Percentiles rank a stretch among this genome's conserved stretches.
These are phyloP conservation scores for Rhizopogon vesiculosus DNA, from an alignment of 768 basidiomycete genomes.

Conservation along the genomic window DNA sequence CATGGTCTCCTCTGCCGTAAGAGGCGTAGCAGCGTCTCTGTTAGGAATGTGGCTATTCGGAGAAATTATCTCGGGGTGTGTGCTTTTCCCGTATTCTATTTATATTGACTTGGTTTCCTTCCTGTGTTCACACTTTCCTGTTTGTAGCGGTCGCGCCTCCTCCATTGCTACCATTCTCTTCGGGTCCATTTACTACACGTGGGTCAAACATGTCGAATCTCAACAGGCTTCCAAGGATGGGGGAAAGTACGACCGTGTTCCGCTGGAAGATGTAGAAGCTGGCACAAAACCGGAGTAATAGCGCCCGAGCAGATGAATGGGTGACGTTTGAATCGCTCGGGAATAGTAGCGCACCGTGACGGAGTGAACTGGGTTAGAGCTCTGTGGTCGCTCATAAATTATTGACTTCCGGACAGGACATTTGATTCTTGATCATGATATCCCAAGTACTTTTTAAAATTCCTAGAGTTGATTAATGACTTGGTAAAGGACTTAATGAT, in stretches of 20 bases:
- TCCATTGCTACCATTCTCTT: conserved; percentile 78
- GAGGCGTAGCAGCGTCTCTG: conserved; percentile 88
- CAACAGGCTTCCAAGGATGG: conserved; percentile 29
- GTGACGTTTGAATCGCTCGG: no score
- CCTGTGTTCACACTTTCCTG: neutral
- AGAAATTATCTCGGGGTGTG: conserved; percentile 77
- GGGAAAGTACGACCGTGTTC: conserved; percentile 52
- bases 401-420: neutral
- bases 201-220: conserved; percentile 77
- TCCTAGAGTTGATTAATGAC: neutral
- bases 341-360: neutral
- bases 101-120: neutral
- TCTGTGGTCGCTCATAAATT: neutral
- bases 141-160: conserved; percentile 65
- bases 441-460: neutral
- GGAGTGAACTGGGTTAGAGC: neutral
- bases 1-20: conserved; percentile 94
- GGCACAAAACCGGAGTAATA: conserved; percentile 34
- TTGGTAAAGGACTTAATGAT: neutral
- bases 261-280: conserved; percentile 60
- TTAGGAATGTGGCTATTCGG: conserved; percentile 77
- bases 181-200: conserved; percentile 85
- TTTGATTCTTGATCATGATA: neutral
- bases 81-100: conserved; percentile 9
- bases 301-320: neutral